These are phyloP conservation scores for Naganishia randhawae DNA, from an alignment of 768 basidiomycete genomes.

Conservation along the genomic window DNA sequence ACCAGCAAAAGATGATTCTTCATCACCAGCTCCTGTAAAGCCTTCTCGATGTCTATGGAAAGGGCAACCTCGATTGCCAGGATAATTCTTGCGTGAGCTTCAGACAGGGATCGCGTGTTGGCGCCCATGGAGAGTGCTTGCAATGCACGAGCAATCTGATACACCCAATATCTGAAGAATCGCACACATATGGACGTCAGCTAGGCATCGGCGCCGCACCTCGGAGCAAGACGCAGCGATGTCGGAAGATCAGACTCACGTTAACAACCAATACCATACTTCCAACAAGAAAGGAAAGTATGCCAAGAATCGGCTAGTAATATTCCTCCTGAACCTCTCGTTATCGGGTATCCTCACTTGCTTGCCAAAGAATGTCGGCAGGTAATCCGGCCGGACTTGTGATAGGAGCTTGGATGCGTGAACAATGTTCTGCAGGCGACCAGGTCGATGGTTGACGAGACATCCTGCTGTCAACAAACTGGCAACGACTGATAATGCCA, in stretches of 20 bases:
- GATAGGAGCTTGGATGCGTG: constrained; percentile 29
- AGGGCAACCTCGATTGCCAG: constrained; percentile 33
- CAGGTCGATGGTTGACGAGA: constrained; percentile 34
- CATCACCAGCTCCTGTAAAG: constrained; percentile 36
- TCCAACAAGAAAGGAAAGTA: constrained; percentile 45
- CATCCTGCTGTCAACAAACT: constrained; percentile 38
- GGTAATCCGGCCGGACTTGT: constrained; percentile 2
- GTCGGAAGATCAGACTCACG: constrained; percentile 30
- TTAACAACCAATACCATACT: constrained; percentile 45
- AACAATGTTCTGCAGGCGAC: constrained; percentile 33
- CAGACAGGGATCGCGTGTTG: constrained; percentile 34
- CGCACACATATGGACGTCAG: neutral
- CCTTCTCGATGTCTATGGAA: constrained; percentile 39
- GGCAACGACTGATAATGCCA: constrained; percentile 34
- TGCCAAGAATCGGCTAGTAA: constrained; percentile 35
- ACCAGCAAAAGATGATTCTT: constrained; percentile 28
- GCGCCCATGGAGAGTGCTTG: constrained; percentile 43
- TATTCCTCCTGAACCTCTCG: constrained; percentile 34
- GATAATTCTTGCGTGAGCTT: constrained; percentile 37
- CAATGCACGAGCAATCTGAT: constrained; percentile 39
- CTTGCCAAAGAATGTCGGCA: constrained; percentile 22
- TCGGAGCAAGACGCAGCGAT: neutral
- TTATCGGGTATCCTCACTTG: constrained; percentile 35
- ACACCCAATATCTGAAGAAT: constrained; percentile 38
- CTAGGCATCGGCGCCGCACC: neutral